Evolutionary conservation across 2,329 filamentous ascomycete genomes (phyloP), one percentile per base, ranked within the genome.

Genomic region (Xylariaceae sp.): DNA sequence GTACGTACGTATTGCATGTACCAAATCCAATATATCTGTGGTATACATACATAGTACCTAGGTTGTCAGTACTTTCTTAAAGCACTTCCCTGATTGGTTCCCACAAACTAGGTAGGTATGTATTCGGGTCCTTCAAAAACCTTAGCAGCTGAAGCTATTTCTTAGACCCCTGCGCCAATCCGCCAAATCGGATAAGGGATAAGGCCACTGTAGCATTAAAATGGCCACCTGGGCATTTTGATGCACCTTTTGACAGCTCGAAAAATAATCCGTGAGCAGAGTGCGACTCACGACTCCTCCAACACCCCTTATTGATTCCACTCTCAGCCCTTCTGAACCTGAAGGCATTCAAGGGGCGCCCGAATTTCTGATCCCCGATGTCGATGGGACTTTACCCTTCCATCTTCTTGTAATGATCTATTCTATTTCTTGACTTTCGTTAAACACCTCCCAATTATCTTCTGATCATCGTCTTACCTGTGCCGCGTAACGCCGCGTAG

Each of bases 351-450:
- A 62, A 62, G 55, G 57, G 60, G 57, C 52, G 52, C 46, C 46
- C 26, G 6, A 40, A 41, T 50, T 54, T 64, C 54, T 61, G 47
- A 32, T 21, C 59, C 54, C 23, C 23, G 9, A 26, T 26, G 9
- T 9, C 66, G 58, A 57, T 60, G 63, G 65, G 57, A 57, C 57
- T 60, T 56, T 55, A 40, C 45, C 40, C 53, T 57, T 60, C 65
- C 67, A 62, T 67, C 59, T 63, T 69, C 59, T 76, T 76, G 69
- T 77, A 77, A 77, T 77, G 67, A 68, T 62, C 55, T 53, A 57
- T 72, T 74, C 68, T 65, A 59, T 67, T 76, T 78, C 74, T 71
- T 65, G 67, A 77, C 75, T 73, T 64, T 78, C 75, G 66, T 77
- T 77, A 65, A 68, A 60, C 57, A 21, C 40, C 53, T 37, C 55